Evolutionary conservation across 2,329 filamentous ascomycete genomes (phyloP).

Genomic region (Claviceps sp.): DNA sequence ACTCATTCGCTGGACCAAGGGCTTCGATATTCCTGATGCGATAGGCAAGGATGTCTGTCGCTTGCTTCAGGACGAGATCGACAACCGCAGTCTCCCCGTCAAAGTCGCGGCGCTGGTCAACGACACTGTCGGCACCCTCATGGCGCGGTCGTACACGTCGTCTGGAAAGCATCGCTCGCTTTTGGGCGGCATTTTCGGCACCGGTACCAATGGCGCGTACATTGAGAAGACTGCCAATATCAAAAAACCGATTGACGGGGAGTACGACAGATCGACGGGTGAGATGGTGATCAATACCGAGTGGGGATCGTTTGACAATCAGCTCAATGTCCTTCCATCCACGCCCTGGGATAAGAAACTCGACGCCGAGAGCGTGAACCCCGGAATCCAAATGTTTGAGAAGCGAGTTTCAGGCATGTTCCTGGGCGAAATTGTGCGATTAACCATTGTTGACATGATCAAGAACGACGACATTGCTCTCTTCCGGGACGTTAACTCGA

Average conservation of each 20-base stretch:
- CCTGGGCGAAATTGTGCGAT: conserved; percentile 80
- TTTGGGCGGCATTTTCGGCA: conserved; percentile 94
- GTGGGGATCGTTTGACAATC: conserved; percentile 97
- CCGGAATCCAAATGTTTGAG: conserved; percentile 96
- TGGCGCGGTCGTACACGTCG: conserved; percentile 93
- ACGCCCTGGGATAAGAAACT: conserved; percentile 72
- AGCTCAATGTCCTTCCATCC: conserved; percentile 72
- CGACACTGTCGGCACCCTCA: conserved; percentile 92
- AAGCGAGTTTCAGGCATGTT: conserved; percentile 99
- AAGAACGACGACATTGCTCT: conserved; percentile 53
- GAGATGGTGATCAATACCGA: conserved; percentile 98
- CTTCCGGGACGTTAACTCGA: conserved; percentile 64
- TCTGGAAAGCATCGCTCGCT: conserved; percentile 76
- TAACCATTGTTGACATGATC: conserved; percentile 60
- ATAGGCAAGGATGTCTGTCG: conserved; percentile 90
- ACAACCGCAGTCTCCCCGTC: conserved; percentile 73
- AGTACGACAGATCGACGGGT: conserved; percentile 68
- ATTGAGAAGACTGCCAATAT: conserved; percentile 82
- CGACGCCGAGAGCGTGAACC: conserved; percentile 73
- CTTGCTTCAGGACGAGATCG: conserved; percentile 78
- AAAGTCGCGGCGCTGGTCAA: conserved; percentile 94
- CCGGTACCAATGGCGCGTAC: conserved; percentile 93
- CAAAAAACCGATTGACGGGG: conserved; percentile 58
- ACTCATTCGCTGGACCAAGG: conserved; percentile 95
- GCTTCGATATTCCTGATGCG: conserved; percentile 91